Conservation (phyloP, 345 rosid species). For the Eutrema heterophyllum region DNA sequence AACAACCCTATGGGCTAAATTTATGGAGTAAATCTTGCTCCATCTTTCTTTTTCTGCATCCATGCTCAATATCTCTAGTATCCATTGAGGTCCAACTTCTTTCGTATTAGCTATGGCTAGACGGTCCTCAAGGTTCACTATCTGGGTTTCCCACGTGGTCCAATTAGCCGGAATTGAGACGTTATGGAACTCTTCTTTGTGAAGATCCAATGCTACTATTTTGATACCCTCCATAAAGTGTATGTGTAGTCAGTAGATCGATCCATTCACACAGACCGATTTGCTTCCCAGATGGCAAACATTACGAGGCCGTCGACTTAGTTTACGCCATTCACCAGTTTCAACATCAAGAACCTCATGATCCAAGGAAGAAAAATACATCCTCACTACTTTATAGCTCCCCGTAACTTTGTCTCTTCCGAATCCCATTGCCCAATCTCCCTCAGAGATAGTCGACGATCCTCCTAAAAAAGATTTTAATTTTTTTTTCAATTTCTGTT, state of each 20-base stretch:
- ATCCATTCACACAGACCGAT: not conserved
- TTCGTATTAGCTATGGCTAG: not conserved
- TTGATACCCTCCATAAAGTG: not conserved
- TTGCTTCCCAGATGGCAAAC: not conserved
- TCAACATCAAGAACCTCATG: not conserved
- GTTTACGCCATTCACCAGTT: not conserved
- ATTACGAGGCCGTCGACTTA: not conserved
- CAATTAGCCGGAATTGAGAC: no score
- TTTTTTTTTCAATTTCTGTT: no score
- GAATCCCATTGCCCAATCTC: not conserved
- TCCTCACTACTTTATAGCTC: not conserved
- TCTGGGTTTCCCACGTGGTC: not conserved
- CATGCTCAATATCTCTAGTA: not conserved
- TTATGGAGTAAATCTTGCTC: not conserved
- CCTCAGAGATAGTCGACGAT: no score
- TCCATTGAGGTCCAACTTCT: not conserved
- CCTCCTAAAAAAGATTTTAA: no score
- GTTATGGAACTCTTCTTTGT: no score
- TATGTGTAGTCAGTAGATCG: not conserved
- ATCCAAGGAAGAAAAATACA: not conserved
- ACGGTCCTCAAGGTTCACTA: not conserved
- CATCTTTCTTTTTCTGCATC: not conserved
- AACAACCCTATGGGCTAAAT: no score
- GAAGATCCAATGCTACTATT: not conserved
- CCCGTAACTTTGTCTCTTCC: slow-evolving; percentile 7